Conservation (phyloP, 768 basidiomycete genomes). For the Amanita subjunquillea region DNA sequence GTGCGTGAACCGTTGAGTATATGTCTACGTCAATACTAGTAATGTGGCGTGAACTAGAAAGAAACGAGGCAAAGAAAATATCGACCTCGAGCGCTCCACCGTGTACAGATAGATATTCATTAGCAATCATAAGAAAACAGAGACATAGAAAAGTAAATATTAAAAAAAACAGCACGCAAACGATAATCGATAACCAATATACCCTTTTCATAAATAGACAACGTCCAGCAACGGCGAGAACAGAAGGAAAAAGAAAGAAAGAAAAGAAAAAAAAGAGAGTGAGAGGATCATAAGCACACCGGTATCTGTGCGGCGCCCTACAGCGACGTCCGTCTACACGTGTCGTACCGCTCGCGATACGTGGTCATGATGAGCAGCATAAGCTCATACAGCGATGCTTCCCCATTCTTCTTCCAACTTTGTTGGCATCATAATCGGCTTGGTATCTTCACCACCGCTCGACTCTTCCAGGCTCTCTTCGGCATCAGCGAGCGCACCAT, state of each 20-base stretch:
- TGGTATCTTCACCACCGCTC: neutral
- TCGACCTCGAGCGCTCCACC: neutral
- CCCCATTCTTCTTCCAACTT: slow-evolving; percentile 4
- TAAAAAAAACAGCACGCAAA: neutral
- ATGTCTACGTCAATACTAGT: no score
- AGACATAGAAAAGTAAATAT: neutral
- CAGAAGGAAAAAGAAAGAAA: neutral
- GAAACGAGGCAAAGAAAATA: no score
- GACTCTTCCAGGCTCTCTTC: neutral
- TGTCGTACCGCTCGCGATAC: neutral
- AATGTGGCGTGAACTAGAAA: no score
- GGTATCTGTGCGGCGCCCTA: neutral
- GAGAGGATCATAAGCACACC: neutral
- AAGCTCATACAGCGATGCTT: neutral
- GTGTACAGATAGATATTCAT: neutral
- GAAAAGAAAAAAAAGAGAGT: no score
- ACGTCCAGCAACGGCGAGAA: neutral
- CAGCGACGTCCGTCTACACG: neutral
- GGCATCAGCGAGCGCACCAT: neutral
- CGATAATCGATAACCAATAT: neutral
- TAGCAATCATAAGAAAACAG: neutral
- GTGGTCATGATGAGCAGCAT: neutral
- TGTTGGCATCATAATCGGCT: neutral
- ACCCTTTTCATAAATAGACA: neutral
- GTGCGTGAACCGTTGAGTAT: no score